Base-by-base conservation (phyloP, 257 asterid species). In the Capsicum rhomboideum region DNA sequence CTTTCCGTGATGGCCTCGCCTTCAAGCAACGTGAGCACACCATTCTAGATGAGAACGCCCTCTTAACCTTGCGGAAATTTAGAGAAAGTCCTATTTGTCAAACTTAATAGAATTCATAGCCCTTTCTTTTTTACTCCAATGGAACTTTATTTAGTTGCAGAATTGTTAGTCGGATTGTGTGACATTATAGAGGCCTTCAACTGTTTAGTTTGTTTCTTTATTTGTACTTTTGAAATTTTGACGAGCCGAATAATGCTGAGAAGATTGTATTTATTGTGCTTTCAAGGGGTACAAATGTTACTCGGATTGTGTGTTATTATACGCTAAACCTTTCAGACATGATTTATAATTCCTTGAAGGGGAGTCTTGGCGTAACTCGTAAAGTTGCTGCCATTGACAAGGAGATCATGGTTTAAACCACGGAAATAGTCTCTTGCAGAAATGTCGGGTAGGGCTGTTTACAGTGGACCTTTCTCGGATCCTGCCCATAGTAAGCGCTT, bases 1-100 rank as follows among this genome's bases (percentile, higher is more conserved):
- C 94, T 95, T 2, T 86, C 96, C 0, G 88, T 93, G 85, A 91
- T 94, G 88, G 78, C 81, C 81, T 75, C 81, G 0, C 61, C 81
- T 50, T 75, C 94, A 44, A 85, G 72, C 83, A 42, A 88, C 10
- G 97, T 89, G n/a, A 90, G 46, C 88, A 82, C 91, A 10, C 91
- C 91, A 50, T 88, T 89, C 84, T 91, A 89, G 85, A 78, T 55
- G 37, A 55, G 50, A 85, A 34, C 7, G 56, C 5, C 81, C 81
- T 14, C 17, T 46, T 26, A 75, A 26, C 63, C 46, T 49, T 1
- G 16, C 18, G 61, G 42, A 75, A 8, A 75, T 46, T 74, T 72
- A 21, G 80, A 44, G 58, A 21, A 49, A 72, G 80, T 1, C 40
- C 14, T 49, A 49, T 49, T 74, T 49, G 10, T 6, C 81, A 75